Conservation (phyloP, 108 stramenopile genomes). For the Stephanodiscus minutulus region DNA sequence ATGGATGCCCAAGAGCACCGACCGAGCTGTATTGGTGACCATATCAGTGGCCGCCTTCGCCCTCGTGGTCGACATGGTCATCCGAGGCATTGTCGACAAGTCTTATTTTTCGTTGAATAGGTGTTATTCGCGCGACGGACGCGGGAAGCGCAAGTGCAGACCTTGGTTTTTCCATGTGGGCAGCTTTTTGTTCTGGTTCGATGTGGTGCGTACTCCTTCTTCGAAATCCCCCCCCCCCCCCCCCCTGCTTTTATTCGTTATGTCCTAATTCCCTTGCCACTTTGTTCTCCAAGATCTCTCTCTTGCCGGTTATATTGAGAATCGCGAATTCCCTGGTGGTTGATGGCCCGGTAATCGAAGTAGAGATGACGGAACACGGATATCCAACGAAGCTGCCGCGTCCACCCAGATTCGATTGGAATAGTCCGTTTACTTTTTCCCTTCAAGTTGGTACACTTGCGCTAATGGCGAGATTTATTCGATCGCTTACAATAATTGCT, state of each 20-base stretch:
- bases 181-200: slow-evolving; percentile 11
- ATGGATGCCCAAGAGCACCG: not conserved
- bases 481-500: slow-evolving; percentile 54
- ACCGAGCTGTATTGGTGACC: not conserved
- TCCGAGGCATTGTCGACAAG: not conserved
- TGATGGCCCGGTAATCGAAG: not conserved
- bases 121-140: not conserved
- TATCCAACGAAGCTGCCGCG: not conserved
- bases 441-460: slow-evolving; percentile 55
- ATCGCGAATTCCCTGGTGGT: not conserved
- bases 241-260: not conserved
- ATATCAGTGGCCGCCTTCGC: too few species aligned
- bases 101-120: slow-evolving; percentile 3
- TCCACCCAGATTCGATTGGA: slow-evolving; percentile 14
- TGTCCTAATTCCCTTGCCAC: not conserved
- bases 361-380: not conserved
- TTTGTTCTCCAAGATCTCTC: slow-evolving; percentile 60
- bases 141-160: not conserved
- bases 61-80: slow-evolving; percentile 1
- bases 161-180: not conserved
- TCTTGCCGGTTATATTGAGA: not conserved
- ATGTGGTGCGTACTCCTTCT: not conserved
- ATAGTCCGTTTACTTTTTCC: slow-evolving; percentile 27
- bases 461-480: slow-evolving; percentile 73
- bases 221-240: not conserved